Base-by-base conservation (phyloP, 768 basidiomycete species). In the Lentinula raphanica region DNA sequence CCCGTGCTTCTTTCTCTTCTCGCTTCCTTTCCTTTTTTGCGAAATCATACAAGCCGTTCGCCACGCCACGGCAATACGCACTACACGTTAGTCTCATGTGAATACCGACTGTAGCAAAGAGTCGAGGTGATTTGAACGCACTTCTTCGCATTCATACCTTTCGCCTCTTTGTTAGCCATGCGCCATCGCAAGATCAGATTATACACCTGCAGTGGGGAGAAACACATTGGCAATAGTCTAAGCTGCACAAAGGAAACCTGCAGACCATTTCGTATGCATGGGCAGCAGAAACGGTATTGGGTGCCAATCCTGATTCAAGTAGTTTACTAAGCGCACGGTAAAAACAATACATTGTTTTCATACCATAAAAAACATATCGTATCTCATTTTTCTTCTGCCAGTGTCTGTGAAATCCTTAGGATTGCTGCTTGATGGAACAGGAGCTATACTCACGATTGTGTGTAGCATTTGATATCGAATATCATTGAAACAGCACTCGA, bases 171-270 rank as follows among this genome's bases (percentile, higher is more conserved):
- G 7, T 61, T 60, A 13, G 59, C 49, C 23, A 65, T 61, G 44
- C 68, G 65, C 68, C 68, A 69, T 7, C 39, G 54, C 55, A 65
- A 44, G 15, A 70, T 62, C 6, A 70, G 56, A 49, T 70, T 70
- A 51, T 69, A 70, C 1, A 58, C 61, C 68, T 69, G 39, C 4
- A n/a, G n/a, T n/a, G n/a, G n/a, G n/a, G 42, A 25, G 8, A 11
- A 9, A 35, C 17, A 23, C 42, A 19, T 27, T 42, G 6, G 12
- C 17, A 12, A 11, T 7, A 44, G 23, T 12, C 19, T 19, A 21
- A 11, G 19, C 17, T 44, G 45, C 19, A 38, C 25, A 11, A 42
- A 12, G 13, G 1, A 51, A 31, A 3, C n/a, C n/a, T n/a, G 21
- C 42, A 23, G 12, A 44, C 42, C 42, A 9, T 44, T 23, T 23